A percentile compares a stretch with the other conserved stretches of the same genome.
Evolutionary conservation across 257 asterid species (phyloP).

Genomic region (Gentiana macrophylla): DNA sequence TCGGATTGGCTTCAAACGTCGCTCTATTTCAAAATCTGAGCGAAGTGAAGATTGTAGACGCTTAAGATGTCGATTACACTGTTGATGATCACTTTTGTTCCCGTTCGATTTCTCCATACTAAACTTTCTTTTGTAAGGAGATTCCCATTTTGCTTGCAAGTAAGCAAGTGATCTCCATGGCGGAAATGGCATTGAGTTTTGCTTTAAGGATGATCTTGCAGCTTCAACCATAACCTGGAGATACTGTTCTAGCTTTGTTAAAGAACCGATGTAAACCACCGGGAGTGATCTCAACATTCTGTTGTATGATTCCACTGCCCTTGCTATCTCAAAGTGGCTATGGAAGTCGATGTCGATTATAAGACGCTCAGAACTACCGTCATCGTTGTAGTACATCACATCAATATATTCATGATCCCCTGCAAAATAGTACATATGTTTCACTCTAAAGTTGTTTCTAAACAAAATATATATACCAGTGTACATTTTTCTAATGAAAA

Average conservation of each 20-base stretch:
- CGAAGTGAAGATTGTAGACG: conserved; percentile 33
- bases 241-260: conserved; percentile 40
- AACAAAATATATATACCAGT: no score
- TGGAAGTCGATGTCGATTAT: conserved; percentile 58
- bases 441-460: no score
- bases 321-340: conserved; percentile 76
- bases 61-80: conserved; percentile 40
- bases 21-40: conserved; percentile 37
- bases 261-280: conserved; percentile 47
- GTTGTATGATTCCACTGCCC: conserved; percentile 68
- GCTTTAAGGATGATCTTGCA: conserved; percentile 55
- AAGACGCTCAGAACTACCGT: conserved; percentile 35
- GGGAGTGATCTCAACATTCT: conserved; percentile 50
- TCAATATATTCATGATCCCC: conserved; percentile 75
- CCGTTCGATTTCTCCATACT: conserved; percentile 18
- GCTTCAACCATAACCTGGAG: conserved; percentile 79
- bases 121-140: conserved; percentile 34
- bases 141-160: conserved; percentile 60
- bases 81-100: conserved; percentile 17
- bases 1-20: conserved; percentile 29
- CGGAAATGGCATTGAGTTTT: conserved; percentile 77
- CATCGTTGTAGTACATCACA: conserved; percentile 24
- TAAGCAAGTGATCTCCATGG: conserved; percentile 71
- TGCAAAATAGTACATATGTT: conserved; percentile 9
- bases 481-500: no score